phyloP scores from a whole-genome alignment of 768 basidiomycete genomes.

The Tricholoma sp. region DNA sequence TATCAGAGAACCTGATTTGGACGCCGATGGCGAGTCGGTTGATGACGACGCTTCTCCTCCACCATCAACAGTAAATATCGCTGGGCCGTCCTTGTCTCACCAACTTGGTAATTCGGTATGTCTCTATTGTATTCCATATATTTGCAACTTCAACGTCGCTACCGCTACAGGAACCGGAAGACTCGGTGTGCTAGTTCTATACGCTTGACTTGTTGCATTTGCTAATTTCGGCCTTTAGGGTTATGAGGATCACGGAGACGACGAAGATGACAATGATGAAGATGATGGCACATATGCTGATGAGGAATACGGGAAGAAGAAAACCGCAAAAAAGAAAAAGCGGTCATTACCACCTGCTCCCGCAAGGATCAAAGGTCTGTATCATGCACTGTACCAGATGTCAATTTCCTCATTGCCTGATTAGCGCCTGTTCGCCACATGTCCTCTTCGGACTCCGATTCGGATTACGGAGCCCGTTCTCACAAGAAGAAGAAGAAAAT shows the following conservation, averaged over 20 bases:
- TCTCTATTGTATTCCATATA: slow-evolving; percentile 11
- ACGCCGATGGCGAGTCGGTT: slow-evolving; percentile 59
- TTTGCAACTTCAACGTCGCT: slow-evolving; percentile 12
- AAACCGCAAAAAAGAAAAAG: slow-evolving; percentile 65
- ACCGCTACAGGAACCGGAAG: slow-evolving; percentile 41
- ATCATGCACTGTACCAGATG: slow-evolving; percentile 6
- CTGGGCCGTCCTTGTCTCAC: slow-evolving; percentile 31
- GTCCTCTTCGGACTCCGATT: slow-evolving; percentile 73
- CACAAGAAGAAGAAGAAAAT: slow-evolving; percentile 78
- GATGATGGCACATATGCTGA: slow-evolving; percentile 78
- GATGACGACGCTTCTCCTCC: slow-evolving; percentile 43
- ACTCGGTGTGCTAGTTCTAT: slow-evolving; percentile 46
- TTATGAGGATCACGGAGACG: slow-evolving; percentile 55
- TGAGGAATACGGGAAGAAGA: slow-evolving; percentile 71
- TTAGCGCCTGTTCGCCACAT: slow-evolving; percentile 47
- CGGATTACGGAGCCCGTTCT: slow-evolving; percentile 79
- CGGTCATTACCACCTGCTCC: slow-evolving; percentile 38
- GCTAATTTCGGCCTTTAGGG: slow-evolving; percentile 29
- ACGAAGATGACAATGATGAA: slow-evolving; percentile 49
- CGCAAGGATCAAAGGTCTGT: slow-evolving; percentile 56
- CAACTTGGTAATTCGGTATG: slow-evolving; percentile 36
- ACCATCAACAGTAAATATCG: slow-evolving; percentile 31
- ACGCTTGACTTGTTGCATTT: slow-evolving; percentile 12
- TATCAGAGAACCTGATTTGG: slow-evolving; percentile 47
- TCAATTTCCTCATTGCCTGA: slow-evolving; percentile 14